Evolutionary conservation across 1,284 basidiomycete species (phyloP), one percentile per base, ranked within the genome.

Genomic region (Vanrija humicola): DNA sequence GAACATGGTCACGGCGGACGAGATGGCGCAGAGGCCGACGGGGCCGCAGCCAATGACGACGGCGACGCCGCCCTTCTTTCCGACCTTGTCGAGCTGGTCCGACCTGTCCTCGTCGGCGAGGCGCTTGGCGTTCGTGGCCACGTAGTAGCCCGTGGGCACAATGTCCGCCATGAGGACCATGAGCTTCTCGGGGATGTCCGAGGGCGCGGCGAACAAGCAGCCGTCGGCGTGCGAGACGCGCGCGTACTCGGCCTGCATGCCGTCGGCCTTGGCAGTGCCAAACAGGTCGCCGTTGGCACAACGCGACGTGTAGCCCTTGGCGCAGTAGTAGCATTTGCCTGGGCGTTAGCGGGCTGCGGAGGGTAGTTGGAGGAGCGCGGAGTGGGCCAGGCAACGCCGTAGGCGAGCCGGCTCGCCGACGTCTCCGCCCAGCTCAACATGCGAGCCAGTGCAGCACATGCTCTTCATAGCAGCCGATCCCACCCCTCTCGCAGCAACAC

Each of bases 211-310:
- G 53, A 76, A 73, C 26, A 80, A 68, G 2, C 75, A 75, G 1
- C 76, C 65, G 34, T 76, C 74, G 16, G 70, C 75, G 43, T 74
- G 49, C 6, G 89, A 89, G 7, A 91, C 84, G 23, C 87, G 83
- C 1, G 90, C 81, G 70, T 87, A 95, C 73, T 93, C 89, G 0
- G 90, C 90, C 78, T 95, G 92, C 2, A 84, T 89, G 14, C 91
- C 92, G 9, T 86, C 84, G 0, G 90, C 81, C 6, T 73, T 67
- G 0, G 87, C 84, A 21, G 83, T 84, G 38, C 59, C 56, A 15
- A 53, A 52, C 6, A 55, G 53, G 8, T 46, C 34, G 5, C 55
- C 55, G 57, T 84, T 76, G 2, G 80, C 78, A 21, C 92, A 94
- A 46, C 91, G 82, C 29, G 83, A 85, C 1, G 89, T 91, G 70